Percentiles rank a stretch among this genome's conserved stretches.
Conservation (phyloP, 2,329 filamentous ascomycete genomes). For the Stachybotrys chartarum region DNA sequence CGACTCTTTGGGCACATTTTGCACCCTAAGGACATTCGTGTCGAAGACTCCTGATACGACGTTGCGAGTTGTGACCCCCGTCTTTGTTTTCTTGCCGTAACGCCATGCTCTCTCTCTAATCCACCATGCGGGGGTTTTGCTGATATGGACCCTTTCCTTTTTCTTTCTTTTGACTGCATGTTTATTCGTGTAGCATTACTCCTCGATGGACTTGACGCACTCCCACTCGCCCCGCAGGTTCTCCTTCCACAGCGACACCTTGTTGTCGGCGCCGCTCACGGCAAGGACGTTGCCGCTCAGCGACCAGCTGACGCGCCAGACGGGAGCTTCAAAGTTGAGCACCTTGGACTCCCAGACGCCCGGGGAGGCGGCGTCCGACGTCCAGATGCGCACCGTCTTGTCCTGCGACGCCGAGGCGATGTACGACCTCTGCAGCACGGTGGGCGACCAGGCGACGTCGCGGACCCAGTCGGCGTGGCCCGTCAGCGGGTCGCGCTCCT, state of each 20-base stretch:
- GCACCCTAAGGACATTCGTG: no score
- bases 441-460: constrained; percentile 95
- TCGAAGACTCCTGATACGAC: no score
- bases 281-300: constrained; percentile 94
- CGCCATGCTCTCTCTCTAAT: constrained; percentile 21
- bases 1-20: no score
- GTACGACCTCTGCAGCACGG: constrained; percentile 90
- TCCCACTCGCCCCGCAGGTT: constrained; percentile 96
- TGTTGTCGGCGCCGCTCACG: constrained; percentile 90
- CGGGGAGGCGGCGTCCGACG: constrained; percentile 54
- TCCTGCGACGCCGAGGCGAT: constrained; percentile 94
- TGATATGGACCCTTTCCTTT: neutral
- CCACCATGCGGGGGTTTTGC: neutral
- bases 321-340: constrained; percentile 77
- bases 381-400: constrained; percentile 97
- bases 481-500: constrained; percentile 56
- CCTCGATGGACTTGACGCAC: constrained; percentile 92
- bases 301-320: constrained; percentile 98
- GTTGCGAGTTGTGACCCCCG: no score
- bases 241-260: constrained; percentile 97
- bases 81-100: constrained; percentile 21
- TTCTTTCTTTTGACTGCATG: neutral
- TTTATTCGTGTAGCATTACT: constrained; percentile 39
- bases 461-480: constrained; percentile 96
- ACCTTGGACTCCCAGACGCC: constrained; percentile 80